Percentiles rank a stretch among this genome's conserved stretches.
Evolutionary conservation across 305 asterid species (phyloP).

Genomic region (Solanum chacoense): DNA sequence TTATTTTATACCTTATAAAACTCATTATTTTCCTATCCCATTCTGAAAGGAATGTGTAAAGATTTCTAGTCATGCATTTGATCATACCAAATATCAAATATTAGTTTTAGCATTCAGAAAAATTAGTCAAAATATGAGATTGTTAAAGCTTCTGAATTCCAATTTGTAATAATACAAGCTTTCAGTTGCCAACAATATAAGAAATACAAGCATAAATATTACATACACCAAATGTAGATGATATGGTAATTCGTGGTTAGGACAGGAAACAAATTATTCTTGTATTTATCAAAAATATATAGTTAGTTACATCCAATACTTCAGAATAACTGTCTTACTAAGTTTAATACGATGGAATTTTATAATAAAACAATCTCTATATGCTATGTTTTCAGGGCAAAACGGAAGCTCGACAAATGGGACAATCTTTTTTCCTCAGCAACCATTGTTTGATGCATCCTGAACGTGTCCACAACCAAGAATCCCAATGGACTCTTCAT

Average conservation of each 20-base stretch:
- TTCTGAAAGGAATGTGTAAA: neutral
- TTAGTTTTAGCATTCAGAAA: neutral
- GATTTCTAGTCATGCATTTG: slow-evolving; percentile 14
- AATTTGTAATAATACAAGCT: neutral
- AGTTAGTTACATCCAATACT: neutral
- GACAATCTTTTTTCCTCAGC: neutral
- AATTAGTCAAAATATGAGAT: neutral
- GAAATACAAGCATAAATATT: too few relatives aligned
- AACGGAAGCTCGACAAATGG: neutral
- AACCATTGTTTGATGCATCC: slow-evolving; percentile 1
- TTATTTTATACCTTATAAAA: neutral
- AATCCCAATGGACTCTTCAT: neutral
- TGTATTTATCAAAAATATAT: neutral
- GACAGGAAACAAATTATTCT: neutral
- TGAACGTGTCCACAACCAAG: neutral
- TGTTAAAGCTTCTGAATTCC: neutral
- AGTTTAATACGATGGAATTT: neutral
- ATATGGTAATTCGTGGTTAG: too few relatives aligned
- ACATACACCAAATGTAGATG: too few relatives aligned
- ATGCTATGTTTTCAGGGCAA: neutral
- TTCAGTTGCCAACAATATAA: too few relatives aligned
- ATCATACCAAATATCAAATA: neutral
- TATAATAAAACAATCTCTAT: neutral
- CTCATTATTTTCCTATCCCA: neutral
- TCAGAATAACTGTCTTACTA: too few relatives aligned